Percentiles rank a stretch among this genome's conserved stretches.
Evolutionary conservation across 441 rosid genomes (phyloP).

Genomic region (Capsella rubella): DNA sequence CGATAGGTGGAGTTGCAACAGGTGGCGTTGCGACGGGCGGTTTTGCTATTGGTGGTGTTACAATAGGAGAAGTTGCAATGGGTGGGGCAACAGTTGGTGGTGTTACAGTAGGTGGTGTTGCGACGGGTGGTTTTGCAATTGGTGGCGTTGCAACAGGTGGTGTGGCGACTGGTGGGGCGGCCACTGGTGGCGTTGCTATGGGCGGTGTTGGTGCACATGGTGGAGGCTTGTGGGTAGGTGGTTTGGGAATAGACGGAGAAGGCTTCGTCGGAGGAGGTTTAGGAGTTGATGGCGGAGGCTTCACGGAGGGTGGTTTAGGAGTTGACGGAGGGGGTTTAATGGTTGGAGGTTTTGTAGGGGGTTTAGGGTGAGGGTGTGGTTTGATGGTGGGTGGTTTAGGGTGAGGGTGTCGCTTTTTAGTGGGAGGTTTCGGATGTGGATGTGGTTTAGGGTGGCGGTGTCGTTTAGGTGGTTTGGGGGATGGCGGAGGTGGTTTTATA

Average conservation of each 20-base stretch:
- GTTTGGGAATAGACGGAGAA: not conserved
- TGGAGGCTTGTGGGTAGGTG: not conserved
- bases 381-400: not conserved
- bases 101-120: no score
- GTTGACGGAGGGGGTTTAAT: not conserved
- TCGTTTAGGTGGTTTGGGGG: not conserved
- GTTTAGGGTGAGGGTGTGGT: not conserved
- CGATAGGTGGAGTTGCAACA: no score
- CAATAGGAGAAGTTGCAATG: no score
- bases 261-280: not conserved
- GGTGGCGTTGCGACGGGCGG: no score
- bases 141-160: not conserved
- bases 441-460: conserved; percentile 29
- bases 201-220: conserved; percentile 1
- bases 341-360: not conserved
- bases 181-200: not conserved
- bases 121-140: not conserved
- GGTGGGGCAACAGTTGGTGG: no score
- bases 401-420: conserved; percentile 16
- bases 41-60: no score
- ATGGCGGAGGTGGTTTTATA: not conserved
- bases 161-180: not conserved
- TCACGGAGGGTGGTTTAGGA: not conserved
- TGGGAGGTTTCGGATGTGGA: conserved; percentile 17
- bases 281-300: not conserved